Percentiles rank a stretch among this genome's conserved stretches.
These are phyloP conservation scores for Pseudogymnoascus sp. DNA, from an alignment of 2,329 filamentous ascomycete genomes.

Conservation along the genomic window DNA sequence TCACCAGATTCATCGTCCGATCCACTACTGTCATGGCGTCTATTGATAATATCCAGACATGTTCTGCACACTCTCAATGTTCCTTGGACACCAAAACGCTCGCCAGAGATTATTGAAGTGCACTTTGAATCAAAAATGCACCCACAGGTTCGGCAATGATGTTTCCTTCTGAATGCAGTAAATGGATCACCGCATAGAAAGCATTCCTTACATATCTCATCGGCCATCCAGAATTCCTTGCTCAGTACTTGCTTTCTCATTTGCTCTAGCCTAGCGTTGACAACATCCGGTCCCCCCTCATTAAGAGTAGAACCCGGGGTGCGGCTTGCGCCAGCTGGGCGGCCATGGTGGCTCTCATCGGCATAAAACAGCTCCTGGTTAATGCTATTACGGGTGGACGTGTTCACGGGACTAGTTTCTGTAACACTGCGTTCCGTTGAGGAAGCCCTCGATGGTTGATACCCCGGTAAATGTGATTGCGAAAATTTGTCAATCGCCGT, in stretches of 20 bases:
- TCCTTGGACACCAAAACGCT: constrained; percentile 77
- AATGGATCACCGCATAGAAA: constrained; percentile 88
- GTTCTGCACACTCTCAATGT: constrained; percentile 85
- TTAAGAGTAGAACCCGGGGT: constrained; percentile 49
- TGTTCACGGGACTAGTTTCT: constrained; percentile 48
- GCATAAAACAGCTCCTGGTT: constrained; percentile 48
- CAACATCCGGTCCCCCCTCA: constrained; percentile 48
- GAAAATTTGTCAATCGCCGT: constrained; percentile 31
- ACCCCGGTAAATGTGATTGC: constrained; percentile 36
- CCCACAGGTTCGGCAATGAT: constrained; percentile 93
- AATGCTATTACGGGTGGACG: constrained; percentile 49
- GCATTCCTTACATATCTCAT: constrained; percentile 96
- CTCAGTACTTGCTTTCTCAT: constrained; percentile 82
- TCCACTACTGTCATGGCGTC: constrained; percentile 74
- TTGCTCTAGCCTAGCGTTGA: constrained; percentile 55
- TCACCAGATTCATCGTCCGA: constrained; percentile 77
- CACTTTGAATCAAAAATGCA: constrained; percentile 98
- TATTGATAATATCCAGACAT: constrained; percentile 84
- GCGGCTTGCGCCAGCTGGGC: constrained; percentile 36
- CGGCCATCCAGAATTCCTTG: constrained; percentile 98
- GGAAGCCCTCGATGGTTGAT: constrained; percentile 45
- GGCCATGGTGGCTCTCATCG: constrained; percentile 30
- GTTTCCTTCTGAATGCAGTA: constrained; percentile 87
- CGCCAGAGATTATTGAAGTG: constrained; percentile 80
- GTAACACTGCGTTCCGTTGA: constrained; percentile 49